Evolutionary conservation across 495 filamentous ascomycete genomes (phyloP).

Genomic region (Neurospora sp.): DNA sequence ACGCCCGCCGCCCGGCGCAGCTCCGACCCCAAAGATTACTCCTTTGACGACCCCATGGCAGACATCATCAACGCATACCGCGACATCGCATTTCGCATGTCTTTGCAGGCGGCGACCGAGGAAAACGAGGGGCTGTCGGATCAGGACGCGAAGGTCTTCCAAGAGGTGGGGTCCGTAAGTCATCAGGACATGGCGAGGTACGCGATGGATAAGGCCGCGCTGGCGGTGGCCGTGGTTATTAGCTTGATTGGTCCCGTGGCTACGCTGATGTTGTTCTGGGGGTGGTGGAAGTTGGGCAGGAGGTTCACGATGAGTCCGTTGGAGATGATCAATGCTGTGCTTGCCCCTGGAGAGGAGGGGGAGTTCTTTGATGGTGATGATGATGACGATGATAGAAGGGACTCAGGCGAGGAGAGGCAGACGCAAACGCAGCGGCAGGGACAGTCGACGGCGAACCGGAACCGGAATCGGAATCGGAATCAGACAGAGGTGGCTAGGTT

Average conservation of each 20-base stretch:
- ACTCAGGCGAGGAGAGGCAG: background rate
- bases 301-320: background rate
- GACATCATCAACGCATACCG: background rate
- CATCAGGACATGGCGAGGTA: background rate
- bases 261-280: background rate
- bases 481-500: background rate
- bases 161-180: background rate
- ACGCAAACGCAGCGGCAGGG: background rate
- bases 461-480: background rate
- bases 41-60: background rate
- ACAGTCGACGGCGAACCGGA: background rate
- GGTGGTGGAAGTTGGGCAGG: background rate
- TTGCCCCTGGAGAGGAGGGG: background rate
- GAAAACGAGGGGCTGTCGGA: background rate
- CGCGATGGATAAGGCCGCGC: background rate
- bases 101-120: background rate
- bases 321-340: background rate
- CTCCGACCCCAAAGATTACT: background rate
- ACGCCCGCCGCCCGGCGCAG: background rate
- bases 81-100: background rate
- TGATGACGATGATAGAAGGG: background rate
- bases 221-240: background rate
- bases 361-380: background rate
- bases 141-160: background rate
- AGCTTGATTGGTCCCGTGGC: background rate